These are phyloP conservation scores for Fusarium caatingaense DNA, from an alignment of 2,329 filamentous ascomycete species.

Conservation along the genomic window DNA sequence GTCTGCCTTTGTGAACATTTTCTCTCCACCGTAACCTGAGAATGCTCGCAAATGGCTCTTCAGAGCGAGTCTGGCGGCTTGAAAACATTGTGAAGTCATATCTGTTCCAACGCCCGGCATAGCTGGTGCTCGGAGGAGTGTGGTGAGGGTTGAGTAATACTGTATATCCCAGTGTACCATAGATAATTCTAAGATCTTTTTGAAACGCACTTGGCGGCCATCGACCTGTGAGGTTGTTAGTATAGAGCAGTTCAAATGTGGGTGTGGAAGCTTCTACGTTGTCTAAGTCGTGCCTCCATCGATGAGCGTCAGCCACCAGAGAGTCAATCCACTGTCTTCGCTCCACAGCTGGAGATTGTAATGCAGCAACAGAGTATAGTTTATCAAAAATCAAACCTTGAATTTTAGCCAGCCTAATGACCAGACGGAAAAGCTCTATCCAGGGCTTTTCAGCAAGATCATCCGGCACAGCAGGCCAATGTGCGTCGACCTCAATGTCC, in stretches of 20 bases:
- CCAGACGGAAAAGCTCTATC: constrained; percentile 23
- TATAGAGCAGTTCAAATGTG: neutral
- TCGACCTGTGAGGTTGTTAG: constrained; percentile 11
- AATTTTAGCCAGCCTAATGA: constrained; percentile 19
- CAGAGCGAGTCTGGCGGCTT: constrained; percentile 26
- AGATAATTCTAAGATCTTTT: constrained; percentile 8
- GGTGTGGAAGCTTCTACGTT: constrained; percentile 1
- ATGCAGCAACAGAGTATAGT: constrained; percentile 21
- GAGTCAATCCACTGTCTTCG: constrained; percentile 17
- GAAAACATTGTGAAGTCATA: constrained; percentile 32
- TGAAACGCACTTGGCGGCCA: constrained; percentile 11
- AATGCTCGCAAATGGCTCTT: constrained; percentile 33
- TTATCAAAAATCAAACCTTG: constrained; percentile 29
- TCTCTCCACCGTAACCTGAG: constrained; percentile 18
- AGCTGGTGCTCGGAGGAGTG: constrained; percentile 27
- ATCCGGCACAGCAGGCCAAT: constrained; percentile 10
- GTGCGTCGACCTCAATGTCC: constrained; percentile 30
- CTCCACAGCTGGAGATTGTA: constrained; percentile 12
- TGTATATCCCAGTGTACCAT: constrained; percentile 34
- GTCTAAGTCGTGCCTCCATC: constrained; percentile 25
- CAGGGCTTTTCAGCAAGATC: constrained; percentile 22
- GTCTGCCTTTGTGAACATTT: constrained; percentile 28
- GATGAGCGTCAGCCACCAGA: constrained; percentile 11
- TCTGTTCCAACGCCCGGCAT: constrained; percentile 13
- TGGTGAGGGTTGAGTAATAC: constrained; percentile 38